phyloP scores from a whole-genome alignment of 129 eudicot genomes.

The Kitagawia praeruptora region DNA sequence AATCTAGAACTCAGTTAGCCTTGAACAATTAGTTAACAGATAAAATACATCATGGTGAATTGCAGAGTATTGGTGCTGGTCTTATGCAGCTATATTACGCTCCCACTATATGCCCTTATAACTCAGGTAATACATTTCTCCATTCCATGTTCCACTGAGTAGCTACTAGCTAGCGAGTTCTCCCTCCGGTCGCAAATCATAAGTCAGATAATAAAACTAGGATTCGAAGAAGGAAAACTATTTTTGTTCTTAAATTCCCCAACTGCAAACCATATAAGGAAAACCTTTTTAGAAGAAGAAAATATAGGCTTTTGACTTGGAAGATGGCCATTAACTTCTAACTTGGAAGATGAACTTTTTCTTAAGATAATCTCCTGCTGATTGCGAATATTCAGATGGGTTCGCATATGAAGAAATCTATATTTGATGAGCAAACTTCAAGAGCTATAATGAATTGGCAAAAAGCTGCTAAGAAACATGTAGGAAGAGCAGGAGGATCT shows the following conservation, averaged over 20 bases:
- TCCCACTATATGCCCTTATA: conserved; percentile 85
- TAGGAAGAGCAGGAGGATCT: conserved; percentile 28
- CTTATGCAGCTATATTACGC: conserved; percentile 86
- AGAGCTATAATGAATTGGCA: conserved; percentile 63
- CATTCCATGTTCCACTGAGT: neutral
- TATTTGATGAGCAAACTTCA: conserved; percentile 80
- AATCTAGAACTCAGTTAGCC: too few relatives aligned
- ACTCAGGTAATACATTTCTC: conserved; percentile 49
- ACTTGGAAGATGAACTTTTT: too few relatives aligned
- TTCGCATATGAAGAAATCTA: conserved; percentile 63
- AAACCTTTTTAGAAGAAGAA: conserved; percentile 32
- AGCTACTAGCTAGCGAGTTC: neutral
- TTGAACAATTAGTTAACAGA: conserved; percentile 2
- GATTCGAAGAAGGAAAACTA: too few relatives aligned
- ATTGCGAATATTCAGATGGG: conserved; percentile 47
- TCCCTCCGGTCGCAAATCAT: neutral
- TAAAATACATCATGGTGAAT: neutral
- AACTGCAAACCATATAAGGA: too few relatives aligned
- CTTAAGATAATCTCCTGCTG: neutral
- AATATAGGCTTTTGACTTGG: neutral
- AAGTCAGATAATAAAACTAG: too few relatives aligned
- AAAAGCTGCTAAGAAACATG: conserved; percentile 45
- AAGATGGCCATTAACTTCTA: neutral
- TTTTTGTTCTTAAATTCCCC: too few relatives aligned
- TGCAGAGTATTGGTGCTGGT: conserved; percentile 48